Evolutionary conservation across 371 early-diverging fungal genomes (phyloP), one percentile per base, ranked within the genome.

Genomic region (Lichtheimia ramosa): DNA sequence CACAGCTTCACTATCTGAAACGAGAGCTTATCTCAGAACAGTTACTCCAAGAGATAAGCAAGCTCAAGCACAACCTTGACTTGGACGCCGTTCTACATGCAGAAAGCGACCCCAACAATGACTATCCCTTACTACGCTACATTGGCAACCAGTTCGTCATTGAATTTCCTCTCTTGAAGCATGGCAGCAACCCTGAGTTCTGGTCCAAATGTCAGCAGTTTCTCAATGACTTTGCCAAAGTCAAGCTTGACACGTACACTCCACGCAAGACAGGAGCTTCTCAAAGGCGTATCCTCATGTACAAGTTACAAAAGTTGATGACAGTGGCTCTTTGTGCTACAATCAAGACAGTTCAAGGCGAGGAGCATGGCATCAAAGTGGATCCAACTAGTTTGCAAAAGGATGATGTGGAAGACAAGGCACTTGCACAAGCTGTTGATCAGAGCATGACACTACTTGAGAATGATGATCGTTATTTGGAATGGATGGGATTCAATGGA

Each of bases 161-260:
- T 16, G 56, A 62, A 14, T 74, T 74, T 27, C 75, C 75, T 21
- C 62, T 74, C 3, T 50, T 74, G 49, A 68, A 68, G 48, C 61
- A 60, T 24, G 21, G 49, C 23, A 56, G 56, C 51, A 56, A 62
- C 42, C 46, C 41, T 27, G 63, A 71, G 27, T 67, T 74, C 39
- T 71, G 71, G 75, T 39, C 34, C 21, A 71, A 71, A 27, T 61
- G 59, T 40, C 67, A 69, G 49, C 46, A 28, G n/a, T 66, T 74
- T 43, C 54, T 74, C 28, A 51, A 53, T 20, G 65, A 71, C 18
- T 63, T 74, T 23, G 27, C 49, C 21, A 63, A 63, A 51, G 62
- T 67, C 21, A 62, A 64, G 15, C 54, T 67, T 10, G 54, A 67
- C 46, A 66, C 66, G 6, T 65, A 63, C 42, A 48, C 67, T 3